Conservation (phyloP, 495 filamentous ascomycete genomes). For the Neurospora sp. region DNA sequence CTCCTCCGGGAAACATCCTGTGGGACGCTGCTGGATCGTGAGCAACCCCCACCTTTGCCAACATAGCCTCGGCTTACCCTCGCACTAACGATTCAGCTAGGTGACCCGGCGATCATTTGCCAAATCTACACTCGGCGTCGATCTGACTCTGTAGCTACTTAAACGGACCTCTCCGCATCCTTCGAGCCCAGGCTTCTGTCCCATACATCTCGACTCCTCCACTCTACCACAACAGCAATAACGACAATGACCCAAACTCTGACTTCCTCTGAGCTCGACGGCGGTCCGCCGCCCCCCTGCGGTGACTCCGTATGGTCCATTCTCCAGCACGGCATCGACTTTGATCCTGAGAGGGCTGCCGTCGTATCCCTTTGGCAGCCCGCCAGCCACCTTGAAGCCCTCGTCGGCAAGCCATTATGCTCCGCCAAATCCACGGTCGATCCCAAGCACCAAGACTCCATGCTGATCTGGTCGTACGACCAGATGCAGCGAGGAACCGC, state of each 20-base stretch:
- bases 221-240: not conserved
- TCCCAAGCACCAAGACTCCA: not conserved
- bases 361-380: not conserved
- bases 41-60: not conserved
- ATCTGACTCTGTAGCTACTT: not conserved
- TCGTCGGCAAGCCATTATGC: not conserved
- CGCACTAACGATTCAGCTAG: not conserved
- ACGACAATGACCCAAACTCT: not conserved
- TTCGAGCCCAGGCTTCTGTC: not conserved
- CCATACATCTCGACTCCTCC: not conserved
- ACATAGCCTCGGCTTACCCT: not conserved
- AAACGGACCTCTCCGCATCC: not conserved
- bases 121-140: not conserved
- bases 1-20: not conserved
- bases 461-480: not conserved
- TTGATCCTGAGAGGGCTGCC: not conserved
- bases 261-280: not conserved
- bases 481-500: not conserved
- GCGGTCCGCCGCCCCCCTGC: not conserved
- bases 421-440: not conserved
- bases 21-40: not conserved
- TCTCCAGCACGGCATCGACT: not conserved
- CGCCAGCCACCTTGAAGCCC: not conserved
- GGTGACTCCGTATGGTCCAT: not conserved
- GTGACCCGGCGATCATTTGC: not conserved